Percentiles rank a stretch among this genome's conserved stretches.
Evolutionary conservation across 371 early-diverging fungal genomes (phyloP).

Genomic region (Mucor irregularis): DNA sequence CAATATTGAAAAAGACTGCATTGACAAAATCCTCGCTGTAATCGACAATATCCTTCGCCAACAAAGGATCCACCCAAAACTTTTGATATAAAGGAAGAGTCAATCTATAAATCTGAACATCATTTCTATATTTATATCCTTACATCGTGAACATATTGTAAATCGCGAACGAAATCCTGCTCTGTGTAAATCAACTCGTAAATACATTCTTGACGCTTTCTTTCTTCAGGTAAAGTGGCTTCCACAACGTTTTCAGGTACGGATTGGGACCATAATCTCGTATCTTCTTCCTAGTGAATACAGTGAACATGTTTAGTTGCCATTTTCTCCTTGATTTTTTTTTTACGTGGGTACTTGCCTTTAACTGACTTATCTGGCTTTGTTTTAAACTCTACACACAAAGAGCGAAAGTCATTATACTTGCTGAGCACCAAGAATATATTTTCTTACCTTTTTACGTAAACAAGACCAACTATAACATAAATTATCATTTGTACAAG

Average conservation of each 20-base stretch:
- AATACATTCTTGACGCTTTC: slow-evolving; percentile 86
- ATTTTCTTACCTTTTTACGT: slow-evolving; percentile 26
- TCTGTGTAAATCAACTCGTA: slow-evolving; percentile 89
- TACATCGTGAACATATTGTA: slow-evolving; percentile 53
- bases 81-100: slow-evolving; percentile 33
- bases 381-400: slow-evolving; percentile 12
- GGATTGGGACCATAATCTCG: slow-evolving; percentile 55
- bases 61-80: slow-evolving; percentile 76
- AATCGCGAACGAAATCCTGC: slow-evolving; percentile 83
- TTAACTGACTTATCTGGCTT: slow-evolving; percentile 13
- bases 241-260: slow-evolving; percentile 67
- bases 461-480: slow-evolving; percentile 68
- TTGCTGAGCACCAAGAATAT: no score
- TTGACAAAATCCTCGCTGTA: slow-evolving; percentile 64
- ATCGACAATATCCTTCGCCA: slow-evolving; percentile 40
- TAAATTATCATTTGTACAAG: slow-evolving; percentile 52
- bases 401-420: no score
- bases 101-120: no score
- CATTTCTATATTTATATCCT: slow-evolving; percentile 29
- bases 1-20: slow-evolving; percentile 81
- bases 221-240: slow-evolving; percentile 67
- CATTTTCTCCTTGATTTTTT: slow-evolving; percentile 7
- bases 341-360: not conserved
- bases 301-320: not conserved
- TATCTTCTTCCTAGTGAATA: slow-evolving; percentile 13